Evolutionary conservation across 2,329 filamentous ascomycete species (phyloP).

Genomic region (Colletotrichum tropicale): DNA sequence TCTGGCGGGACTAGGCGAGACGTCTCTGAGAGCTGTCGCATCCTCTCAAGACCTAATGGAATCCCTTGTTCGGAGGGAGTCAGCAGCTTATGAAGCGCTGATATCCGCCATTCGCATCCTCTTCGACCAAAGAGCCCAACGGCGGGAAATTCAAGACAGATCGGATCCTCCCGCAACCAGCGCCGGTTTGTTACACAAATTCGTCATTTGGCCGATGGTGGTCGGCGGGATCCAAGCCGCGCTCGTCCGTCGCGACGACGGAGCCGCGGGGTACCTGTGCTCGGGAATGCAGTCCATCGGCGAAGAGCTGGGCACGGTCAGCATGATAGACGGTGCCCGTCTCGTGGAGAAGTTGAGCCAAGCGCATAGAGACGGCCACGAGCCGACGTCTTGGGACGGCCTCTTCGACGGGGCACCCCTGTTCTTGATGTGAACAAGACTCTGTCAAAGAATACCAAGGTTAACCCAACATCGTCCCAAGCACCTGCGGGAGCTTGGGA

Average conservation of each 20-base stretch:
- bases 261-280: neutral
- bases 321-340: slow-evolving; percentile 11
- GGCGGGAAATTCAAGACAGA: neutral
- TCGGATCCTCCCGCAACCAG: neutral
- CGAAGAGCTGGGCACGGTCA: neutral
- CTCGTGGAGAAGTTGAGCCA: neutral
- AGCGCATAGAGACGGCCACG: neutral
- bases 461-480: neutral
- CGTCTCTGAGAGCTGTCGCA: neutral
- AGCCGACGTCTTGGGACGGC: neutral
- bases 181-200: neutral
- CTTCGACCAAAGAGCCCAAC: neutral
- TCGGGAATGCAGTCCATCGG: neutral
- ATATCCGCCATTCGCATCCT: neutral
- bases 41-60: accelerated
- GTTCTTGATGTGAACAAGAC: neutral
- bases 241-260: neutral
- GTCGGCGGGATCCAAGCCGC: neutral
- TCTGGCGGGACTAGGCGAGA: neutral
- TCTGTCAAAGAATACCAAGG: neutral
- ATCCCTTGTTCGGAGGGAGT: neutral
- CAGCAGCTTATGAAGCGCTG: neutral
- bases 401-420: slow-evolving; percentile 7
- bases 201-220: slow-evolving; percentile 3
- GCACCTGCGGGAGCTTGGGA: neutral